Evolutionary conservation across 2,329 filamentous ascomycete species (phyloP).

Genomic region (Zasmidium citrigriseum): DNA sequence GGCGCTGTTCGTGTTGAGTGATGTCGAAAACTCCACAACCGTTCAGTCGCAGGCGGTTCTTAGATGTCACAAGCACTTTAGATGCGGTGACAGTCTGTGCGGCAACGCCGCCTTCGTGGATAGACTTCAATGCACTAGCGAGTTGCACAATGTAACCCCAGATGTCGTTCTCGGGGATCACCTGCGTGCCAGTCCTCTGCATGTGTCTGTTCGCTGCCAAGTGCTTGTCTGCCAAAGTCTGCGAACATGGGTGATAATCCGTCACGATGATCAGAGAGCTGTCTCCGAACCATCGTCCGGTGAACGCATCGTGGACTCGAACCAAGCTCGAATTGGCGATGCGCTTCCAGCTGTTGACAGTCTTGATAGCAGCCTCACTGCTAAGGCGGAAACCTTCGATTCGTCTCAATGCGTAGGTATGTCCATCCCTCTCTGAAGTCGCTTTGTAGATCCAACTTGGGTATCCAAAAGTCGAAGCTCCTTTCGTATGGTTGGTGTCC

Average conservation of each 20-base stretch:
- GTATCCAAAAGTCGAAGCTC: slow-evolving; percentile 77
- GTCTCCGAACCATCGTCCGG: slow-evolving; percentile 87
- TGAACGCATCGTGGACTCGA: slow-evolving; percentile 87
- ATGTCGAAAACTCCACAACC: slow-evolving; percentile 90
- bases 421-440: slow-evolving; percentile 81
- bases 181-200: slow-evolving; percentile 22
- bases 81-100: slow-evolving; percentile 82
- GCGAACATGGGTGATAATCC: slow-evolving; percentile 88
- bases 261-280: slow-evolving; percentile 93
- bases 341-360: slow-evolving; percentile 86
- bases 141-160: slow-evolving; percentile 95
- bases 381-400: slow-evolving; percentile 87
- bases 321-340: slow-evolving; percentile 81
- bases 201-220: slow-evolving; percentile 44
- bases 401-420: slow-evolving; percentile 81
- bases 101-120: slow-evolving; percentile 79
- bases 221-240: slow-evolving; percentile 84
- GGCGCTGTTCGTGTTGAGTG: slow-evolving; percentile 73
- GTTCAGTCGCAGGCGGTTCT: slow-evolving; percentile 84
- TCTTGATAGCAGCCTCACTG: slow-evolving; percentile 83
- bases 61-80: slow-evolving; percentile 88
- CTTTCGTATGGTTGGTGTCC: slow-evolving; percentile 78
- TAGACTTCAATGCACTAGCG: slow-evolving; percentile 80
- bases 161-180: slow-evolving; percentile 65
- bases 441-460: slow-evolving; percentile 96